A percentile compares a stretch with the other conserved stretches of the same genome.
Evolutionary conservation across 2,329 filamentous ascomycete genomes (phyloP).

Genomic region (Claviceps pazoutovae): DNA sequence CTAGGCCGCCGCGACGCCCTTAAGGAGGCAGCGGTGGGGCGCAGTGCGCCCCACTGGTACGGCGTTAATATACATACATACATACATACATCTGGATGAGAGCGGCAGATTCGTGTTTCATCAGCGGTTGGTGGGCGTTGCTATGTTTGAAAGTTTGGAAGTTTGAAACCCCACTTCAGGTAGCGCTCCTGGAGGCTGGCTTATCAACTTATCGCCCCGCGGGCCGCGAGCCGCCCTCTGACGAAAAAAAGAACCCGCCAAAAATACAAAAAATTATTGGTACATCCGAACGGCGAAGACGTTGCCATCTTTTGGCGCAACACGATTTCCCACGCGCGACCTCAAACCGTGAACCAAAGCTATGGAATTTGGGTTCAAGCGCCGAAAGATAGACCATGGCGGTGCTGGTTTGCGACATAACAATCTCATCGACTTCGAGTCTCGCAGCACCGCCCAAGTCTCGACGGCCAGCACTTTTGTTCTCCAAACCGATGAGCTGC

Average conservation of each 20-base stretch:
- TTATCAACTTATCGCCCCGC: constrained; percentile 17
- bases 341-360: not conserved
- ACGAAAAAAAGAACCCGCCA: not conserved
- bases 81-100: too few relatives aligned
- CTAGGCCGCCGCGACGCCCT: too few relatives aligned
- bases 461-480: constrained; percentile 41
- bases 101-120: too few relatives aligned
- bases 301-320: not conserved
- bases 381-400: constrained; percentile 32
- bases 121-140: too few relatives aligned
- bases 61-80: too few relatives aligned
- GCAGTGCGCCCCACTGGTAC: too few relatives aligned
- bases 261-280: not conserved
- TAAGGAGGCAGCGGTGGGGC: too few relatives aligned
- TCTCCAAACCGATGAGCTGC: constrained; percentile 44
- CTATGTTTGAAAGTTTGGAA: too few relatives aligned
- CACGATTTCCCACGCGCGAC: not conserved
- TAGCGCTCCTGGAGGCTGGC: not conserved
- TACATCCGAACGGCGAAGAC: not conserved
- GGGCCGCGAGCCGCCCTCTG: not conserved
- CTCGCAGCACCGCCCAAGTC: constrained; percentile 24
- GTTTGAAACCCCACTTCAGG: too few relatives aligned
- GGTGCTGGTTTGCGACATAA: constrained; percentile 20
- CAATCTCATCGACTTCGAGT: constrained; percentile 27
- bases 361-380: constrained; percentile 35